phyloP scores from a whole-genome alignment of 2,329 filamentous ascomycete species.

The Trichoderma sp. region DNA sequence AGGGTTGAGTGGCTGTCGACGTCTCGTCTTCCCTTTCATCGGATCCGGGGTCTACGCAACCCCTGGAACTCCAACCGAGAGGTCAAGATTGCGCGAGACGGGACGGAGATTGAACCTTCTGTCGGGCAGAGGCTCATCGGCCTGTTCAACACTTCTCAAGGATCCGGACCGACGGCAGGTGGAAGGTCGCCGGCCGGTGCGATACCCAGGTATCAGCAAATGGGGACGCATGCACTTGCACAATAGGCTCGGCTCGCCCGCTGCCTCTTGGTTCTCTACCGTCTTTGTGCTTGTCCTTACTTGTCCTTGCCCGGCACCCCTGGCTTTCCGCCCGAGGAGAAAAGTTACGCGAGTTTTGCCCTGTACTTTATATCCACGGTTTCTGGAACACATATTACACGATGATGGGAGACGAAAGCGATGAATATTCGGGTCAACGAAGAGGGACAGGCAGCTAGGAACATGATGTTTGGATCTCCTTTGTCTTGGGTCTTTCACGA shows the following conservation, averaged over 20 bases:
- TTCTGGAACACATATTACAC: background rate
- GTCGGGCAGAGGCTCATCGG: conserved; percentile 76
- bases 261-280: background rate
- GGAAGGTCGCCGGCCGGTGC: conserved; percentile 41
- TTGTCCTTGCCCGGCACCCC: background rate
- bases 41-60: conserved; percentile 83
- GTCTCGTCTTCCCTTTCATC: conserved; percentile 80
- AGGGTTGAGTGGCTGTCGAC: conserved; percentile 88
- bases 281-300: background rate
- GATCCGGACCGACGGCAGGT: conserved; percentile 40
- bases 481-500: background rate
- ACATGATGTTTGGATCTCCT: background rate
- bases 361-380: conserved; percentile 6
- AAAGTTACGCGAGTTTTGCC: background rate
- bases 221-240: conserved; percentile 42
- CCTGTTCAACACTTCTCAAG: conserved; percentile 69
- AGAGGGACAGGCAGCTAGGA: background rate
- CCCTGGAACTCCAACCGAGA: conserved; percentile 95
- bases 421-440: background rate
- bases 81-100: conserved; percentile 93
- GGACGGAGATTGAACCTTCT: conserved; percentile 85
- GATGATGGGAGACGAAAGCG: conserved; percentile 1
- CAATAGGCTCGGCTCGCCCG: conserved; percentile 29
- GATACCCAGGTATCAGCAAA: conserved; percentile 44
- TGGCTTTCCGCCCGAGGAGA: background rate